These are phyloP conservation scores for Umbelopsis vinacea DNA, from an alignment of 192 early-diverging fungal species.

Conservation along the genomic window DNA sequence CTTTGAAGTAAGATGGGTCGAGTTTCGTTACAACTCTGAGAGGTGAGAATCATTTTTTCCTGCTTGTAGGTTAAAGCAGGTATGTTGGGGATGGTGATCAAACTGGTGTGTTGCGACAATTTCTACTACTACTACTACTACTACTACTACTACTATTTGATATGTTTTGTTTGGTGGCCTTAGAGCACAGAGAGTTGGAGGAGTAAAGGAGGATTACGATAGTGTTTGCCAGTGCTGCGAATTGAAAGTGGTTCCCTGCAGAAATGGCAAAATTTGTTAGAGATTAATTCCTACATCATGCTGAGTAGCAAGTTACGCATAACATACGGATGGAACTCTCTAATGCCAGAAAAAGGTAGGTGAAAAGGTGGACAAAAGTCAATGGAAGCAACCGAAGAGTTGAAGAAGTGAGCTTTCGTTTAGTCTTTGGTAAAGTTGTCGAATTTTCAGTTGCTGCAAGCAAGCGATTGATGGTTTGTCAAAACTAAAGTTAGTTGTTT, in stretches of 20 bases:
- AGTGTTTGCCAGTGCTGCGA: slow-evolving; percentile 47
- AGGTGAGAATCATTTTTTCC: slow-evolving; percentile 11
- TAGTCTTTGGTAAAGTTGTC: background rate
- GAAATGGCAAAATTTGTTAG: background rate
- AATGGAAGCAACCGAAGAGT: background rate
- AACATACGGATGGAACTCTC: background rate
- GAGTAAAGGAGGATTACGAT: slow-evolving; percentile 45
- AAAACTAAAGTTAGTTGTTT: background rate
- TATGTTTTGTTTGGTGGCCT: slow-evolving; percentile 43
- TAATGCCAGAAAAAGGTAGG: slow-evolving; percentile 1
- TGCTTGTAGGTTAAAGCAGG: background rate
- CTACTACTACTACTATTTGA: slow-evolving; percentile 38
- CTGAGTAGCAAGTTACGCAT: background rate
- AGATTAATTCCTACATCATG: no score
- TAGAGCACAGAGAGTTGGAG: slow-evolving; percentile 46
- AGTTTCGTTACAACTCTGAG: background rate
- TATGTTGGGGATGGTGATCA: background rate
- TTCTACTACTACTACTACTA: slow-evolving; percentile 23
- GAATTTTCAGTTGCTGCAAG: background rate
- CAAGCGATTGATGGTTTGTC: background rate
- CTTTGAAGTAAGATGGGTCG: slow-evolving; percentile 10
- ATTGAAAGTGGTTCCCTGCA: slow-evolving; percentile 15
- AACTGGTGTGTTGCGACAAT: background rate
- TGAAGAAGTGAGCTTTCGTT: background rate
- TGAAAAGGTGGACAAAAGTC: slow-evolving; percentile 3